phyloP scores from a whole-genome alignment of 495 filamentous ascomycete genomes.

The Daldinia loculata region DNA sequence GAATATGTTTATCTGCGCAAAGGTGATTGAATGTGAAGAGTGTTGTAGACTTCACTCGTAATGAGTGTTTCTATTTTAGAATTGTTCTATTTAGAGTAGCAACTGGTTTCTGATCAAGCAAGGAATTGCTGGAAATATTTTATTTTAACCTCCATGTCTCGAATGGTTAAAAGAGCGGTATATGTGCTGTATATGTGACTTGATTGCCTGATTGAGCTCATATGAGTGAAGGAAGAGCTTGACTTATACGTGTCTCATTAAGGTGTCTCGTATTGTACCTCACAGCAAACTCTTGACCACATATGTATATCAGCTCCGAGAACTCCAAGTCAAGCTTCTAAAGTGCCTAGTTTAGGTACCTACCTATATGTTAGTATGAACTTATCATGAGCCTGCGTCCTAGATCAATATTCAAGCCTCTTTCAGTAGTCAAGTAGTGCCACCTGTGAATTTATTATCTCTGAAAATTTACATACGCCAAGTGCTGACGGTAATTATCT shows the following conservation, averaged over 20 bases:
- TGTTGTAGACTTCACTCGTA: background rate
- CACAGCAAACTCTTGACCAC: too few relatives aligned
- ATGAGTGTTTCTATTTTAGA: background rate
- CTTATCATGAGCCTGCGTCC: background rate
- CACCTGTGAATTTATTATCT: conserved; percentile 5
- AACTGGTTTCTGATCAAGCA: background rate
- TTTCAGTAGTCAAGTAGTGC: background rate
- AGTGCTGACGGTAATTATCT: conserved; percentile 6
- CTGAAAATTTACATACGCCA: conserved; percentile 1
- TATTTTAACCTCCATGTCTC: too few relatives aligned
- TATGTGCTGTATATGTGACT: too few relatives aligned
- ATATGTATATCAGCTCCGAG: background rate
- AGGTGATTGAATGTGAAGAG: background rate
- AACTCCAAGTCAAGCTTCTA: background rate
- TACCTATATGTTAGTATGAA: background rate
- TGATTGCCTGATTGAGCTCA: too few relatives aligned
- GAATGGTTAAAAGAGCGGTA: too few relatives aligned
- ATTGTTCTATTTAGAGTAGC: background rate
- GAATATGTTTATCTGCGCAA: background rate
- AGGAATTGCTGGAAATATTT: background rate
- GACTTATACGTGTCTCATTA: too few relatives aligned
- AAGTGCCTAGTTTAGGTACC: too few relatives aligned
- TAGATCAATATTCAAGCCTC: background rate
- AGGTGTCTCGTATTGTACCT: too few relatives aligned
- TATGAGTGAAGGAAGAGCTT: too few relatives aligned